Percentiles rank a stretch among this genome's conserved stretches.
phyloP scores from a whole-genome alignment of 805 yeast species.

The Candida sithepensis region DNA sequence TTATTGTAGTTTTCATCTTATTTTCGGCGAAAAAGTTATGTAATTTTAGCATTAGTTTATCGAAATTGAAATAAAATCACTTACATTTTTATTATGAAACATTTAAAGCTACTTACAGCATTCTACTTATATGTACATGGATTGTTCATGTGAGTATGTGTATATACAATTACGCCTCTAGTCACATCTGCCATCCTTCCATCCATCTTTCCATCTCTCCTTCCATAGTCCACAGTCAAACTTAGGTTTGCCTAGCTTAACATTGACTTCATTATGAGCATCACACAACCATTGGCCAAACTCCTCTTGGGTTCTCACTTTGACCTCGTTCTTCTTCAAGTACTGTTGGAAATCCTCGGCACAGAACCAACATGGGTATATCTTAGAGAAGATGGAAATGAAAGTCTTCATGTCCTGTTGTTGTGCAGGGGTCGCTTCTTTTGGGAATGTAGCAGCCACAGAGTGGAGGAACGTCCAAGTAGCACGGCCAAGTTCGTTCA shows the following conservation, averaged over 20 bases:
- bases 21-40: background rate
- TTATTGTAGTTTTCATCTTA: background rate
- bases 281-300: slow-evolving; percentile 90
- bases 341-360: slow-evolving; percentile 77
- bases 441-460: slow-evolving; percentile 87
- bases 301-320: slow-evolving; percentile 64
- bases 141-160: background rate
- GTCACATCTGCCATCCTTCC: slow-evolving; percentile 65
- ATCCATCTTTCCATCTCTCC: slow-evolving; percentile 92
- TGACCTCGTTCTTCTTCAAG: slow-evolving; percentile 50
- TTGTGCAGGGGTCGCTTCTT: slow-evolving; percentile 52
- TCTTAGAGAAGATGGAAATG: slow-evolving; percentile 62
- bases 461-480: slow-evolving; percentile 93
- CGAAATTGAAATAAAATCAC: background rate
- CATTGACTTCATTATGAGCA: slow-evolving; percentile 93
- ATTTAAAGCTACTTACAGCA: background rate
- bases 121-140: slow-evolving; percentile 29
- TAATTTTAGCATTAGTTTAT: background rate
- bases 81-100: background rate
- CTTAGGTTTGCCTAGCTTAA: slow-evolving; percentile 75
- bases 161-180: slow-evolving; percentile 9
- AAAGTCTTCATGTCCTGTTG: slow-evolving; percentile 73
- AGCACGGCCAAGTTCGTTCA: slow-evolving; percentile 70
- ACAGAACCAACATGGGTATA: slow-evolving; percentile 94
- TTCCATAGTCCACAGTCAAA: slow-evolving; percentile 91